Conservation (phyloP, 164 flowering plant genomes). For the Brasenia schreberi region DNA sequence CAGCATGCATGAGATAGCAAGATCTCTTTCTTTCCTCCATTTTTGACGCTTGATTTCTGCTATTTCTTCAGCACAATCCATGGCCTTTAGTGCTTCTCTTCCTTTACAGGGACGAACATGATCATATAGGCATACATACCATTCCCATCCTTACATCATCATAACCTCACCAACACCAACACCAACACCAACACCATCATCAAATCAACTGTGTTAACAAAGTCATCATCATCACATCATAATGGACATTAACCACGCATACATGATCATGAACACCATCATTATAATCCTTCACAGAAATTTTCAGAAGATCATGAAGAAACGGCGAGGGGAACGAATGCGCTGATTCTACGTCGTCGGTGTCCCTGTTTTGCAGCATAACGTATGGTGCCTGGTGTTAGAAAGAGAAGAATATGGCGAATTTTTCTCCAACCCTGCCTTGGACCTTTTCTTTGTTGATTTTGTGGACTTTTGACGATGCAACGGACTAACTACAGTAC, state of each 20-base stretch:
- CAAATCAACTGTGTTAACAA: not conserved
- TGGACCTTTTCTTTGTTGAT: not conserved
- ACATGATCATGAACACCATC: not conserved
- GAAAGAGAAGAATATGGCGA: not conserved
- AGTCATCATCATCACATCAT: not conserved
- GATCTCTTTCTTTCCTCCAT: conserved; percentile 23
- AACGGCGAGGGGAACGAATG: too few relatives aligned
- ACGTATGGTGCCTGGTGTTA: not conserved
- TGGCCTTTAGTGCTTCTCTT: conserved; percentile 1
- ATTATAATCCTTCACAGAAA: not conserved
- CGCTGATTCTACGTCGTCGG: not conserved
- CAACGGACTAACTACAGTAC: not conserved
- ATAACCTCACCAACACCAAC: not conserved
- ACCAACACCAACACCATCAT: not conserved
- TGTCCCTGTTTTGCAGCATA: not conserved
- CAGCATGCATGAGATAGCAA: conserved; percentile 69
- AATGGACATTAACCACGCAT: too few relatives aligned
- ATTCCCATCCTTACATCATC: not conserved
- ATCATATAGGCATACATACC: too few relatives aligned
- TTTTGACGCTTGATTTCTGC: not conserved
- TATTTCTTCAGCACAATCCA: not conserved
- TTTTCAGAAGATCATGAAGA: too few relatives aligned
- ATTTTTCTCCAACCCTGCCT: not conserved
- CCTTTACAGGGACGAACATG: not conserved
- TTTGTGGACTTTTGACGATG: not conserved